These are phyloP conservation scores for Simmondsia chinensis DNA, from an alignment of 148 eudicot species.

Conservation along the genomic window DNA sequence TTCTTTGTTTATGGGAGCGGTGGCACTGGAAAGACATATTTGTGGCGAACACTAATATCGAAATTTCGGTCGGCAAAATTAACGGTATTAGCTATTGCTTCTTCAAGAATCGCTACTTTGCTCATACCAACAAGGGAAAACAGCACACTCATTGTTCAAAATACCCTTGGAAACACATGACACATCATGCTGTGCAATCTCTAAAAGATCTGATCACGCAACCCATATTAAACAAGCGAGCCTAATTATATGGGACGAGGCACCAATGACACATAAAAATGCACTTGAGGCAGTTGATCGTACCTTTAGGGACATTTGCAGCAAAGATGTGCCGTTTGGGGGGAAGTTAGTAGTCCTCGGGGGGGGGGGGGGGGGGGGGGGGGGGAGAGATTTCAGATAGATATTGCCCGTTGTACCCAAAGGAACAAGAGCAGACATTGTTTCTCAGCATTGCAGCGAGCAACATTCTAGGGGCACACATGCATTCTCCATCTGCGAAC, in stretches of 20 bases:
- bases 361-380: too few relatives aligned
- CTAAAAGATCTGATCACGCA: neutral
- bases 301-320: neutral
- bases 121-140: neutral
- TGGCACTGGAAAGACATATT: neutral
- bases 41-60: neutral
- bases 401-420: neutral
- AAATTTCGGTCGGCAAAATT: neutral
- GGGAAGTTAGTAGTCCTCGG: neutral
- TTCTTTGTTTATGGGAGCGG: slow-evolving; percentile 4
- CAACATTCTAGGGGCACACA: neutral
- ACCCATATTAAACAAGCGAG: neutral
- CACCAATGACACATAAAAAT: neutral
- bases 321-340: neutral
- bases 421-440: neutral
- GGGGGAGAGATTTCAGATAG: slow-evolving; percentile 2
- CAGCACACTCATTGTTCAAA: too few relatives aligned
- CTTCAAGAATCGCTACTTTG: slow-evolving; percentile 2
- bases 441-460: neutral
- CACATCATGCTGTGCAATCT: neutral
- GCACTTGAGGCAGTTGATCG: neutral
- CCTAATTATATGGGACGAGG: slow-evolving; percentile 8
- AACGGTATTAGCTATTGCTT: neutral
- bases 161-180: too few relatives aligned
- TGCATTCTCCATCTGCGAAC: neutral